Conservation (phyloP, 2,329 filamentous ascomycete genomes). For the Fusarium sp. region DNA sequence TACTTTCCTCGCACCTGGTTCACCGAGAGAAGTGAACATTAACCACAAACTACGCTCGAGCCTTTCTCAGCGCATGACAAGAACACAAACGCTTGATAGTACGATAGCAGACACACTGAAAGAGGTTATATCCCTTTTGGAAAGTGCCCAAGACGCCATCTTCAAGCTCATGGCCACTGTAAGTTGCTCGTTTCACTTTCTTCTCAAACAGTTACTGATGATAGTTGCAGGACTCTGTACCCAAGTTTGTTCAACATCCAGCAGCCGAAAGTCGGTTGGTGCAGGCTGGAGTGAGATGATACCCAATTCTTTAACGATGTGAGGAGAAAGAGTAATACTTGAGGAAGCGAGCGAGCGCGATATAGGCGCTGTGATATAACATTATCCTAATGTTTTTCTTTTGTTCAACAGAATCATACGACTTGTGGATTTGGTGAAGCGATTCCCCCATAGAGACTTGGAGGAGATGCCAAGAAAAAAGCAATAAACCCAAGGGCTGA, state of each 20-base stretch:
- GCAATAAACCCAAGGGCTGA: not conserved
- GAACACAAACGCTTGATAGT: constrained; percentile 89
- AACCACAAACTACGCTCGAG: constrained; percentile 95
- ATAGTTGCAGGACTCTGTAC: constrained; percentile 70
- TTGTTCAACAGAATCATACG: constrained; percentile 11
- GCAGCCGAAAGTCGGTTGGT: constrained; percentile 31
- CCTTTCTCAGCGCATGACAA: constrained; percentile 94
- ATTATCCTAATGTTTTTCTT: constrained; percentile 27
- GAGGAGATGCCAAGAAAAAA: not conserved
- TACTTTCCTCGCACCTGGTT: constrained; percentile 95
- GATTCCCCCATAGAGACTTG: constrained; percentile 16
- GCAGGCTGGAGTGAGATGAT: constrained; percentile 36
- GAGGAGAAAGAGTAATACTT: constrained; percentile 9
- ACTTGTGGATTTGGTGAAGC: not conserved
- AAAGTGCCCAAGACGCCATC: constrained; percentile 92
- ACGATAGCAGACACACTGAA: constrained; percentile 90
- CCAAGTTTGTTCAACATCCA: constrained; percentile 74
- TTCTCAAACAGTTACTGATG: constrained; percentile 38
- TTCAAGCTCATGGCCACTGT: constrained; percentile 99
- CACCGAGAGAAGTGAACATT: constrained; percentile 96
- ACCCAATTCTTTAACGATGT: not conserved
- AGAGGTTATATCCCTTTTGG: constrained; percentile 89
- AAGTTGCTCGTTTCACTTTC: constrained; percentile 58
- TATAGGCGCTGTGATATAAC: constrained; percentile 7
- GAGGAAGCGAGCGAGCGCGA: constrained; percentile 17